Percentiles rank a stretch among this genome's conserved stretches.
These are phyloP conservation scores for Fraxinus americana DNA, from an alignment of 257 asterid species.

Conservation along the genomic window DNA sequence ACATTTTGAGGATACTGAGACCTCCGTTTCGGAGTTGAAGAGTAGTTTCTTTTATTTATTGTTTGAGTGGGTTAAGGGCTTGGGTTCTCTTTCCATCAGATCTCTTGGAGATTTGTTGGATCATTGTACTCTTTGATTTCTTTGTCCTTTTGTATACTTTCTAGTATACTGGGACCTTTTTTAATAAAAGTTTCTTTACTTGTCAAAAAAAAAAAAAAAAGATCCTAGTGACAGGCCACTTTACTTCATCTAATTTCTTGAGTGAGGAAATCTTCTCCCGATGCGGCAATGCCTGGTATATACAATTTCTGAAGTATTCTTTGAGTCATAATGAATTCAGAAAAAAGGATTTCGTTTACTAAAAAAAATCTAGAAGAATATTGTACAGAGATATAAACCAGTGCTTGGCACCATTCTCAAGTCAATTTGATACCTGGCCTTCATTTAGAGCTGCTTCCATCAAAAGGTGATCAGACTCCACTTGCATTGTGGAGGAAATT, in stretches of 20 bases:
- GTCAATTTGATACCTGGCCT: slow-evolving; percentile 51
- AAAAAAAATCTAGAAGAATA: background rate
- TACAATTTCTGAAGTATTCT: background rate
- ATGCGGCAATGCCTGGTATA: background rate
- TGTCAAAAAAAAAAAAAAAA: no score
- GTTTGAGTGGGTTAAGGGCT: no score
- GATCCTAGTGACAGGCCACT: background rate
- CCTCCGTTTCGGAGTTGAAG: no score
- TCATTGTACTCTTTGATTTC: no score
- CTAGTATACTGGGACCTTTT: no score
- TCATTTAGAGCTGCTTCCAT: slow-evolving; percentile 78
- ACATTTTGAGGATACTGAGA: no score
- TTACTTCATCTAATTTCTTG: background rate
- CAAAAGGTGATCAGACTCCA: slow-evolving; percentile 68
- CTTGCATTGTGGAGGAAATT: slow-evolving; percentile 44
- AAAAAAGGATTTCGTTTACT: no score
- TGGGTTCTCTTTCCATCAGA: no score
- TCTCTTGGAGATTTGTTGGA: no score
- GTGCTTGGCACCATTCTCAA: slow-evolving; percentile 10
- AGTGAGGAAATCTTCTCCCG: background rate
- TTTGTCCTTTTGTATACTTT: no score
- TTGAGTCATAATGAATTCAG: background rate
- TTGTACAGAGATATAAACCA: slow-evolving; percentile 9
- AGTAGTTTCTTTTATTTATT: no score
- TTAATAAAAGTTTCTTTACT: no score